Evolutionary conservation across 169 alveolate species (phyloP).

Genomic region (Cryptosporidium sp.): DNA sequence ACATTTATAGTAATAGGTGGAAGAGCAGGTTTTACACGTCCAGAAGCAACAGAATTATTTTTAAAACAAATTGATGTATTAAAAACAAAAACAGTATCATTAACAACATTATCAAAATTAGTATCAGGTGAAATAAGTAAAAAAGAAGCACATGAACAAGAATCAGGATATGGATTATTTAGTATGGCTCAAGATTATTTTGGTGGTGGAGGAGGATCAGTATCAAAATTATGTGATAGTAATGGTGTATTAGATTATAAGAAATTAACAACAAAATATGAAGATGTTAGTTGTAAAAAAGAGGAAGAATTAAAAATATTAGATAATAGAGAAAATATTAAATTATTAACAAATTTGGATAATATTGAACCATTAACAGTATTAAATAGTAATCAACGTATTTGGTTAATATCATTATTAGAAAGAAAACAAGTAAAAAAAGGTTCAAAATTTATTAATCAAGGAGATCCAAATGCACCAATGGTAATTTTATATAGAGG

Average conservation of each 20-base stretch:
- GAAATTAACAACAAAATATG: slow-evolving; percentile 32
- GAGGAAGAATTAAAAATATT: background rate
- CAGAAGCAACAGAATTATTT: slow-evolving; percentile 48
- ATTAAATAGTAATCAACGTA: slow-evolving; percentile 45
- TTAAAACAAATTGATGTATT: slow-evolving; percentile 41
- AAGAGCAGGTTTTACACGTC: slow-evolving; percentile 70
- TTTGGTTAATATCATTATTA: slow-evolving; percentile 36
- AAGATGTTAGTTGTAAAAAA: slow-evolving; percentile 25
- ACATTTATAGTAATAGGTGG: slow-evolving; percentile 64
- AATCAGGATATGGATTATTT: slow-evolving; percentile 45
- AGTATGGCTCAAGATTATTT: slow-evolving; percentile 66
- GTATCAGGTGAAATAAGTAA: slow-evolving; percentile 53
- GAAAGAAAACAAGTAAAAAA: slow-evolving; percentile 31
- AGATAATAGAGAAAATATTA: background rate
- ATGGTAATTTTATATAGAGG: slow-evolving; percentile 27
- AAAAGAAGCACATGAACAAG: slow-evolving; percentile 51
- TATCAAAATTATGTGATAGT: slow-evolving; percentile 25
- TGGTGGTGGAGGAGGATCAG: slow-evolving; percentile 53
- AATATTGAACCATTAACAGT: slow-evolving; percentile 40
- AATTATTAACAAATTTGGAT: slow-evolving; percentile 7
- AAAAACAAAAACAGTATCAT: slow-evolving; percentile 41
- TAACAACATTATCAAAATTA: slow-evolving; percentile 38
- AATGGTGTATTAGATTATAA: slow-evolving; percentile 3
- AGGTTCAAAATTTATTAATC: slow-evolving; percentile 44
- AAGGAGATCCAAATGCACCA: slow-evolving; percentile 68